phyloP scores from a whole-genome alignment of 306 rosid species.

The Bauhinia variegata region DNA sequence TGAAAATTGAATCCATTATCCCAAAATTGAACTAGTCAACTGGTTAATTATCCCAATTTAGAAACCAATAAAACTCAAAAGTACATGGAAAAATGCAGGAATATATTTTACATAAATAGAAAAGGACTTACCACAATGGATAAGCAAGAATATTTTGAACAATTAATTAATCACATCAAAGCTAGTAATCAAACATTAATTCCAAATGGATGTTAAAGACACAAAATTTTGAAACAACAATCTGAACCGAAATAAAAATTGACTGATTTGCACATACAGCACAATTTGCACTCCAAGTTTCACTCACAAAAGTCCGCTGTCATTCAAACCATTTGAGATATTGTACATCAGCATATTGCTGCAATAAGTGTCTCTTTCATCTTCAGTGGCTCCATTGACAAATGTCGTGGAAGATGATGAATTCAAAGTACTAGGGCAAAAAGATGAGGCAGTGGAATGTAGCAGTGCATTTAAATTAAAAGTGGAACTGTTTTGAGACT shows the following conservation, averaged over 20 bases:
- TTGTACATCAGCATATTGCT: conserved; percentile 53
- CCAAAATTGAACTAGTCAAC: too few species aligned
- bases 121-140: too few species aligned
- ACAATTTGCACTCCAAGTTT: conserved; percentile 13
- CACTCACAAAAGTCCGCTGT: conserved; percentile 44
- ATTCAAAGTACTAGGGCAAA: conserved; percentile 47
- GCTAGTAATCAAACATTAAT: background rate
- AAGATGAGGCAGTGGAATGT: conserved; percentile 40
- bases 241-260: conserved; percentile 24
- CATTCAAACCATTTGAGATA: conserved; percentile 47
- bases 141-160: too few species aligned
- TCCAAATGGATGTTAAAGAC: conserved; percentile 3
- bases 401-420: conserved; percentile 47
- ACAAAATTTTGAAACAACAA: conserved; percentile 16
- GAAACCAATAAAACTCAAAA: too few species aligned
- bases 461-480: conserved; percentile 45
- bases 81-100: background rate
- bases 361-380: conserved; percentile 63
- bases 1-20: too few species aligned
- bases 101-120: background rate
- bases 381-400: conserved; percentile 54
- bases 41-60: too few species aligned
- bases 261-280: conserved; percentile 24
- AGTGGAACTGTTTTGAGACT: conserved; percentile 16
- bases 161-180: too few species aligned